Evolutionary conservation across 805 yeast species (phyloP), one percentile per base, ranked within the genome.

Genomic region (Scheffersomyces stipitis): DNA sequence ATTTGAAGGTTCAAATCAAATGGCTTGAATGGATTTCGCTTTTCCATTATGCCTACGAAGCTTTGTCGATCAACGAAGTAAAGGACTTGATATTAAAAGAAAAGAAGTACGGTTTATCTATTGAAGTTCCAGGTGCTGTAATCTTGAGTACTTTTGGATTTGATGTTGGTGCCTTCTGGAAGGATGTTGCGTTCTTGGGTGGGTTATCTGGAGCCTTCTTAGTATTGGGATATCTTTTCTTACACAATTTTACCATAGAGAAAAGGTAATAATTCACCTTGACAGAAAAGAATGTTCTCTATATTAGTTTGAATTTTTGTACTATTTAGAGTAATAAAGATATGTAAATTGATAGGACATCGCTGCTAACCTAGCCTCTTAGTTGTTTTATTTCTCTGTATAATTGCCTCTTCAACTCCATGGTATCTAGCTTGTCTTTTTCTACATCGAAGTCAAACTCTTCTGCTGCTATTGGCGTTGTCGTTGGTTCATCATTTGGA

Each of bases 91-190:
- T 87, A 10, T 71, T 93, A 50, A 80, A 78, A 45, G 99, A 93
- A 57, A 82, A 80, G 56, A 93, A 93, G 62, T 91, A 83, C 54
- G 99, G 99, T 0, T 73, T 93, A 29, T 85, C 90, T 30, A 91
- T 93, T 50, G 96, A 89, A 60, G 95, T 93, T 12, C 99, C 99
- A 0, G 99, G 99, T 8, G 98, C 99, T 2, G 95, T 96, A 1
- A 93, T 93, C 38, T 72, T 93, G 49, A 86, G 95, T 48, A 88
- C 98, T 0, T 93, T 93, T 68, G 99, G 99, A 0, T 93, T 93
- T 60, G 77, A 86, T 46, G 91, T 87, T 10, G 78, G 81, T 16
- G 93, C 90, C 2, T 75, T 86, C 36, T 62, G 77, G 60, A 68
- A 69, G 24, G 98, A 93, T 58, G 71, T 83, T 18, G 56, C 71